These are phyloP conservation scores for Colletotrichum limetticola DNA, from an alignment of 2,329 filamentous ascomycete genomes.

Conservation along the genomic window DNA sequence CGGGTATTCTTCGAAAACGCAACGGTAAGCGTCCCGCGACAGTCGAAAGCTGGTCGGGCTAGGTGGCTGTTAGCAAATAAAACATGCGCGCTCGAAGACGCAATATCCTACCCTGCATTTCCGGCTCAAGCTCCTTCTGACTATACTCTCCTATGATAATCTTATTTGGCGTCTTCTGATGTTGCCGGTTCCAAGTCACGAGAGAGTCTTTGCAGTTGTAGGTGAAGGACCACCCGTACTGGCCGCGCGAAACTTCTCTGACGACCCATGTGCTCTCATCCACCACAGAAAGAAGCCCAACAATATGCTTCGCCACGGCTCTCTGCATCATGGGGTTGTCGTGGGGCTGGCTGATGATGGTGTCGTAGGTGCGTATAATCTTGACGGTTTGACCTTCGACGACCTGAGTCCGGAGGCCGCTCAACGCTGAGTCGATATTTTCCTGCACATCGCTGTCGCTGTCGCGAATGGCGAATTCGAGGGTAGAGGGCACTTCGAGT, in stretches of 20 bases:
- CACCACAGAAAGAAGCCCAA: constrained; percentile 51
- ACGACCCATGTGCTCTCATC: constrained; percentile 63
- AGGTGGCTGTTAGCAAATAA: background rate
- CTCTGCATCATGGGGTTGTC: constrained; percentile 61
- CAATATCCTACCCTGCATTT: constrained; percentile 53
- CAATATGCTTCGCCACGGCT: constrained; percentile 60
- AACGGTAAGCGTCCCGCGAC: constrained; percentile 61
- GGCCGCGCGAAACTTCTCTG: constrained; percentile 53
- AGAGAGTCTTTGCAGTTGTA: constrained; percentile 65
- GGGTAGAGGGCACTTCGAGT: constrained; percentile 57
- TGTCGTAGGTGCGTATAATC: constrained; percentile 56
- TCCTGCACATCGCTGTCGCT: constrained; percentile 49
- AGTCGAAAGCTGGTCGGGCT: constrained; percentile 70
- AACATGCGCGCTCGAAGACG: too few species aligned
- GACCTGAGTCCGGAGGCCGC: constrained; percentile 39
- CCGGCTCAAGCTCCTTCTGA: constrained; percentile 56
- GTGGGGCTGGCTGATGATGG: constrained; percentile 59
- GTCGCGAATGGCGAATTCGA: constrained; percentile 53
- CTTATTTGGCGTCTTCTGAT: constrained; percentile 52
- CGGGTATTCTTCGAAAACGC: constrained; percentile 59
- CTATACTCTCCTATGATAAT: constrained; percentile 61
- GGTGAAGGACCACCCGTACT: constrained; percentile 64
- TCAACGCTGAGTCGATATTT: constrained; percentile 49
- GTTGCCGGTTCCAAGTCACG: constrained; percentile 60
- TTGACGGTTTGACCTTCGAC: constrained; percentile 44